Percentiles rank a stretch among this genome's conserved stretches.
Conservation (phyloP, 768 basidiomycete species). For the Lactarius trivialis region DNA sequence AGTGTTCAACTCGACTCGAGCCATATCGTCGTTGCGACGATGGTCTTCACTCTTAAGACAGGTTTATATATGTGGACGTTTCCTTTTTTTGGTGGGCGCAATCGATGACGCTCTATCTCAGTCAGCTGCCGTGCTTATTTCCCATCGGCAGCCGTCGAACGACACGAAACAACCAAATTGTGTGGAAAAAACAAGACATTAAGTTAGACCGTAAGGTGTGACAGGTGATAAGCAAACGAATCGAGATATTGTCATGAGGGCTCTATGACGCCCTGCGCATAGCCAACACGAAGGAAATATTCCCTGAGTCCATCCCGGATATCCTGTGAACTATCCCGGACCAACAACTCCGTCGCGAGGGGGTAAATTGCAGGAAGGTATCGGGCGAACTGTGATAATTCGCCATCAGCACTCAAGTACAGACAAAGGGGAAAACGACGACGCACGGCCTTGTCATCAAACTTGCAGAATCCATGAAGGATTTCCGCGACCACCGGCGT, state of each 20-base stretch:
- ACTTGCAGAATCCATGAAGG: slow-evolving; percentile 79
- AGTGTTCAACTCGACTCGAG: slow-evolving; percentile 24
- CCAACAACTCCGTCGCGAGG: slow-evolving; percentile 75
- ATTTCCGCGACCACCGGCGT: slow-evolving; percentile 98
- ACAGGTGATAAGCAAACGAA: neutral
- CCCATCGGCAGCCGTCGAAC: neutral
- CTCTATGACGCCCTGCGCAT: slow-evolving; percentile 65
- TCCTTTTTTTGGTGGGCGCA: neutral
- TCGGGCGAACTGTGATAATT: slow-evolving; percentile 60
- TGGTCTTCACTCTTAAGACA: neutral
- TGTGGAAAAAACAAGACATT: neutral
- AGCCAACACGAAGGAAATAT: slow-evolving; percentile 77
- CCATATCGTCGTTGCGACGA: neutral
- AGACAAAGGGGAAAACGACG: neutral
- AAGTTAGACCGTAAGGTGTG: neutral
- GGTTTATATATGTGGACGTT: neutral
- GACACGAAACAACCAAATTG: neutral
- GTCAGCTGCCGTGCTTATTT: neutral
- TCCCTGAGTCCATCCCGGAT: slow-evolving; percentile 72
- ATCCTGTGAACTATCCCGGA: slow-evolving; percentile 76
- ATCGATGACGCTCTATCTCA: neutral
- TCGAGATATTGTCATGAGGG: slow-evolving; percentile 27
- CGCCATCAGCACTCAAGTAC: neutral
- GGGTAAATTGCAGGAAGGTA: slow-evolving; percentile 92
- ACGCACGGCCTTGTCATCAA: slow-evolving; percentile 87